Percentiles rank a stretch among this genome's conserved stretches.
Evolutionary conservation across 805 yeast genomes (phyloP).

Genomic region (Candida vartiovaarae): DNA sequence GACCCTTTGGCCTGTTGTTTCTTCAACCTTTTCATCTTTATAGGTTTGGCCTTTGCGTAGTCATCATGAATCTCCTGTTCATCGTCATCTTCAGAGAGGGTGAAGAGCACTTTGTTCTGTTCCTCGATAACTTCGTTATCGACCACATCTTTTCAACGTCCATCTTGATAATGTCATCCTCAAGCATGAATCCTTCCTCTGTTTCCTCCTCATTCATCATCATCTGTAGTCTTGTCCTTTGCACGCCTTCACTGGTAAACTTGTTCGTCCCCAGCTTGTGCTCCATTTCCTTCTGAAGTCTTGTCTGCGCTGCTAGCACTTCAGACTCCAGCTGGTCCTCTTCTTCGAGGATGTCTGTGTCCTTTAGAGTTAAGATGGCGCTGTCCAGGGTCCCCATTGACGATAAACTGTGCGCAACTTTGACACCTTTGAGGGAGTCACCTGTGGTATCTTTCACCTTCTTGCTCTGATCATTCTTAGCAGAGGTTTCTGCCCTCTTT

Average conservation of each 20-base stretch:
- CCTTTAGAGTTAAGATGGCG: conserved; percentile 20
- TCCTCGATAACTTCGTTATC: background rate
- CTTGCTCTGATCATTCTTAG: background rate
- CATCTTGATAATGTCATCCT: conserved; percentile 4
- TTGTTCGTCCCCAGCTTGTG: conserved; percentile 7
- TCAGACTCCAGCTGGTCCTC: conserved; percentile 20
- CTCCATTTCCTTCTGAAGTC: conserved; percentile 11
- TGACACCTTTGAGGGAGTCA: conserved; percentile 9
- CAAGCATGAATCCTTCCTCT: conserved; percentile 12
- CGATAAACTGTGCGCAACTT: conserved; percentile 14
- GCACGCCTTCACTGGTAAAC: conserved; percentile 12
- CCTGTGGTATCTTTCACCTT: background rate
- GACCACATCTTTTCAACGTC: background rate
- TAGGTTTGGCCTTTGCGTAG: conserved; percentile 21
- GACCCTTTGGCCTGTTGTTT: conserved; percentile 9
- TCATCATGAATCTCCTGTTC: conserved; percentile 9
- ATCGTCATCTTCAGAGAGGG: conserved; percentile 11
- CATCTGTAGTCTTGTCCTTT: conserved; percentile 10
- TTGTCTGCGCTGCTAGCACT: conserved; percentile 10
- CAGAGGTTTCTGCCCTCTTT: background rate
- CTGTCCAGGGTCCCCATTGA: conserved; percentile 9
- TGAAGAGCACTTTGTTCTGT: conserved; percentile 7
- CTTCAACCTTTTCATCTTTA: conserved; percentile 26
- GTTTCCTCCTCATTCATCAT: conserved; percentile 10
- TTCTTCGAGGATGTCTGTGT: conserved; percentile 15